Conservation (phyloP, 108 stramenopile species). For the Chaetoceros tenuissimus region DNA sequence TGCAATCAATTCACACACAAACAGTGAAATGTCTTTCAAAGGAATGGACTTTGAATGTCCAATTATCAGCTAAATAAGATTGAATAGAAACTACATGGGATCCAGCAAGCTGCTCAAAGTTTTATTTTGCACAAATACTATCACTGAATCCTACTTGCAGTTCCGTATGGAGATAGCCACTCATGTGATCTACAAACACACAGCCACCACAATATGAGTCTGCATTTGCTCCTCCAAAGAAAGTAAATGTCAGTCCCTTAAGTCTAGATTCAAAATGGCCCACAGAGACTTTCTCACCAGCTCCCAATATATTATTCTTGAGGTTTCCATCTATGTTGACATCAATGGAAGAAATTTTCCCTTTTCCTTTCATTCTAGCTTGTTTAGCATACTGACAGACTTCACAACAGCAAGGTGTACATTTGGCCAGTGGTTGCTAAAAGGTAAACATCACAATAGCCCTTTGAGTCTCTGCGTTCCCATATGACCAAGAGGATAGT, state of each 20-base stretch:
- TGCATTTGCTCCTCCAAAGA: neutral
- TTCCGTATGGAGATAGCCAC: conserved; percentile 1
- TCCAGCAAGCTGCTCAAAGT: conserved; percentile 2
- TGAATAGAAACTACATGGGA: neutral
- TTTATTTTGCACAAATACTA: neutral
- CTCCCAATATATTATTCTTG: neutral
- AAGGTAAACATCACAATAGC: neutral
- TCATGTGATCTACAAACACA: conserved; percentile 15
- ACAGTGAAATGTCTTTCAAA: neutral
- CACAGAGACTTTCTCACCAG: neutral
- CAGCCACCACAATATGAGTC: conserved; percentile 4
- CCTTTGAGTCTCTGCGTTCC: neutral
- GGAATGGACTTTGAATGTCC: too few relatives aligned
- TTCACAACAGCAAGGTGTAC: neutral
- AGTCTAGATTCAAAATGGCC: neutral
- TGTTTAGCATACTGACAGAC: neutral
- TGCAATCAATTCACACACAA: too few relatives aligned
- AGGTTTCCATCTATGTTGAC: neutral
- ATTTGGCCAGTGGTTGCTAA: neutral
- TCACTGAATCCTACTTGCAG: conserved; percentile 2
- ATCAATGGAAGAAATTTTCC: neutral
- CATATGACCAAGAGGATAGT: neutral
- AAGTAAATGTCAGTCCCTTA: neutral
- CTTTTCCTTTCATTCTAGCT: neutral
- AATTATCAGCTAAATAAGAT: conserved; percentile 6